Percentiles rank a stretch among this genome's conserved stretches.
phyloP scores from a whole-genome alignment of 345 rosid species.

The Dipteronia dyeriana region DNA sequence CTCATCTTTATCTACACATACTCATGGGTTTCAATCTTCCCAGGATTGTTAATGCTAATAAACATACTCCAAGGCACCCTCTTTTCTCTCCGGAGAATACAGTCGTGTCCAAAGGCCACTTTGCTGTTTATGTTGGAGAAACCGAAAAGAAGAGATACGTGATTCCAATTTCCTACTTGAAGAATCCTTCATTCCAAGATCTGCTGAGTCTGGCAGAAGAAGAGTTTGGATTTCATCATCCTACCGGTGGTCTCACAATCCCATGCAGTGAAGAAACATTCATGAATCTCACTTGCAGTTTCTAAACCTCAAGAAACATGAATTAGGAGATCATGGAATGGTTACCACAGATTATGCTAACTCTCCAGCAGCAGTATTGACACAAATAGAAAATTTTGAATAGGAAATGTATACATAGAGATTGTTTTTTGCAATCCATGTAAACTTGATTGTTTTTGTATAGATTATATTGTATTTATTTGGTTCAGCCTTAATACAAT shows the following conservation, averaged over 20 bases:
- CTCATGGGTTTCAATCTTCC: slow-evolving; percentile 12
- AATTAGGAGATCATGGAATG: not conserved
- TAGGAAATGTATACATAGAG: not conserved
- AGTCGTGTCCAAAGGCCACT: slow-evolving; percentile 43
- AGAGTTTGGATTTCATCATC: slow-evolving; percentile 31
- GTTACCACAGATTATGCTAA: not conserved
- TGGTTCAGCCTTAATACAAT: not conserved
- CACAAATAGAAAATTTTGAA: not conserved
- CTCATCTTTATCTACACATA: not conserved
- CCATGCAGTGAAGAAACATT: slow-evolving; percentile 28
- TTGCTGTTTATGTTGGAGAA: slow-evolving; percentile 46
- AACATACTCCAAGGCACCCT: not conserved
- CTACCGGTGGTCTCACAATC: slow-evolving; percentile 26
- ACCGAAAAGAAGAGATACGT: slow-evolving; percentile 36
- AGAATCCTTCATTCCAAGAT: slow-evolving; percentile 42
- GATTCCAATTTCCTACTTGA: slow-evolving; percentile 40
- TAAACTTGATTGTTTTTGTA: not conserved
- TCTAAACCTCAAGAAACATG: not conserved
- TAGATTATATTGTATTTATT: not conserved
- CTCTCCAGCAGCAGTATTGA: not conserved
- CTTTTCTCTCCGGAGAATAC: not conserved
- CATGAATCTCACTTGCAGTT: slow-evolving; percentile 21
- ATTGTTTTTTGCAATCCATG: not conserved
- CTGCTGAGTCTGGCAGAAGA: slow-evolving; percentile 26
- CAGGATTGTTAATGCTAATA: not conserved